A percentile compares a stretch with the other conserved stretches of the same genome.
Evolutionary conservation across 2,329 filamentous ascomycete genomes (phyloP).

Genomic region (Phyllosticta capitalensis): DNA sequence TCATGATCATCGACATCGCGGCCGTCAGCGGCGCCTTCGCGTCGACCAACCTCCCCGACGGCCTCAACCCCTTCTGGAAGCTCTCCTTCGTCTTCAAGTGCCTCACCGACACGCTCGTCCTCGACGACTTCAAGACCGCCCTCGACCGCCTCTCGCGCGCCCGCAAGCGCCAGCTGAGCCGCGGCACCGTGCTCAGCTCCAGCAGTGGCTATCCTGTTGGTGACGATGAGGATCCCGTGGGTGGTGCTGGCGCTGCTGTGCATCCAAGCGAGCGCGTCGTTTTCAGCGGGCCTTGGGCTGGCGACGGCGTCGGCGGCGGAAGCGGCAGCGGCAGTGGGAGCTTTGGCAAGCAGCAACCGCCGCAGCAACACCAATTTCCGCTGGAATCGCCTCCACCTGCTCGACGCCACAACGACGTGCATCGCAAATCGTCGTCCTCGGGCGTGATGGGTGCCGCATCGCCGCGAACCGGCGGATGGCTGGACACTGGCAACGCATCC

Average conservation of each 20-base stretch:
- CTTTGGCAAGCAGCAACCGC: background rate
- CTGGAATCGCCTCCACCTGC: background rate
- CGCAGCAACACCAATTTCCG: background rate
- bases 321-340: background rate
- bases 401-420: background rate
- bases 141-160: constrained; percentile 31
- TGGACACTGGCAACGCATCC: background rate
- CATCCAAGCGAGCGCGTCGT: background rate
- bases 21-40: constrained; percentile 46
- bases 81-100: constrained; percentile 57
- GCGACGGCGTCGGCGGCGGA: background rate
- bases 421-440: background rate
- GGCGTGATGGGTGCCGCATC: background rate
- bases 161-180: background rate
- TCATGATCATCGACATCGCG: constrained; percentile 52
- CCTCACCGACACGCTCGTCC: constrained; percentile 55
- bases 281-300: background rate
- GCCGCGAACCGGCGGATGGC: background rate
- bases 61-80: constrained; percentile 61
- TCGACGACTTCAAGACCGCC: constrained; percentile 59
- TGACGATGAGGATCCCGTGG: background rate
- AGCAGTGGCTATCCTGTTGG: background rate
- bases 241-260: background rate
- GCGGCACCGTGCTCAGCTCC: background rate
- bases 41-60: constrained; percentile 29